phyloP scores from a whole-genome alignment of 176 grass and related monocot species.

The sorghum (Sorghum bicolor) region Sorghum_bicolor_NCBIv3 NC_012878.2:2933501-2934000 shows the following conservation, averaged over 20 bases:
- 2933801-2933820: slow-evolving; percentile 27
- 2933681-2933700: slow-evolving; percentile 42
- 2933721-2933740: slow-evolving; percentile 15
- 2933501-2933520: slow-evolving; percentile 47
- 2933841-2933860: slow-evolving; percentile 58
- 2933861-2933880: slow-evolving; percentile 50
- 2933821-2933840: slow-evolving; percentile 65
- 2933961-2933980: slow-evolving; percentile 34
- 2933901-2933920: slow-evolving; percentile 42
- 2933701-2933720: slow-evolving; percentile 39
- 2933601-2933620: slow-evolving; percentile 24
- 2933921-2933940: slow-evolving; percentile 50
- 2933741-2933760: slow-evolving; percentile 28
- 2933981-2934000: slow-evolving; percentile 4
- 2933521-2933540: slow-evolving; percentile 60
- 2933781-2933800: slow-evolving; percentile 12
- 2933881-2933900: slow-evolving; percentile 39
- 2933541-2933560: slow-evolving; percentile 75
- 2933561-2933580: slow-evolving; percentile 20
- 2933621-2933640: slow-evolving; percentile 25
- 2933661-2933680: slow-evolving; percentile 50
- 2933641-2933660: slow-evolving; percentile 36
- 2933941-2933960: slow-evolving; percentile 51
- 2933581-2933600: slow-evolving; percentile 39
- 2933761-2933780: neutral